phyloP scores from a whole-genome alignment of 805 yeast genomes.

The Saccharomycopsis sp. region DNA sequence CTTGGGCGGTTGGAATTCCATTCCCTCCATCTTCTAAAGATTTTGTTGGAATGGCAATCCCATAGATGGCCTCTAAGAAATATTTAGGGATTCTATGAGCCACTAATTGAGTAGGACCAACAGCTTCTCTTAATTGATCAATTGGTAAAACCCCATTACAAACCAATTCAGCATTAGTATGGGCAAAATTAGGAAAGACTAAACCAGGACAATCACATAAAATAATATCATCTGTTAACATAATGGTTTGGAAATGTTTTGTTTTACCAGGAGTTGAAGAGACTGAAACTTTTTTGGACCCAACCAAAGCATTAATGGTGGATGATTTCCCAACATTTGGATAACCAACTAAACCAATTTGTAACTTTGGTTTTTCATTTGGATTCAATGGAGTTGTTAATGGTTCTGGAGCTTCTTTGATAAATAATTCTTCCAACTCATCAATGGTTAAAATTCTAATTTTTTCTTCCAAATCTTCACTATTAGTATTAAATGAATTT shows the following conservation, averaged over 20 bases:
- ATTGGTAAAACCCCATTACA: slow-evolving; percentile 98
- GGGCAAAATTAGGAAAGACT: slow-evolving; percentile 96
- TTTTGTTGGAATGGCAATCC: slow-evolving; percentile 74
- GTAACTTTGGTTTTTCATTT: slow-evolving; percentile 54
- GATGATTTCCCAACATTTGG: slow-evolving; percentile 97
- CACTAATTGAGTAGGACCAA: slow-evolving; percentile 80
- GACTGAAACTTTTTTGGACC: slow-evolving; percentile 95
- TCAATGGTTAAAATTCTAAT: slow-evolving; percentile 70
- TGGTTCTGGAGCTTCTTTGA: slow-evolving; percentile 68
- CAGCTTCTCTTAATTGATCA: slow-evolving; percentile 87
- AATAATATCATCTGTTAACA: slow-evolving; percentile 69
- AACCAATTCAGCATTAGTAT: slow-evolving; percentile 91
- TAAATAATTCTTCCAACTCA: slow-evolving; percentile 73
- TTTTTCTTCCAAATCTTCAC: slow-evolving; percentile 29
- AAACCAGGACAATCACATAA: slow-evolving; percentile 99
- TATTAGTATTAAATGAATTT: slow-evolving; percentile 24
- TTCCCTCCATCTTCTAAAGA: slow-evolving; percentile 80
- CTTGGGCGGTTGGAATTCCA: slow-evolving; percentile 84
- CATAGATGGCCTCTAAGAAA: slow-evolving; percentile 84
- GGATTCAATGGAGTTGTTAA: slow-evolving; percentile 39
- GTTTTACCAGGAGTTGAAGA: slow-evolving; percentile 99
- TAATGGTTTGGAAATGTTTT: slow-evolving; percentile 95
- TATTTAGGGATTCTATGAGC: slow-evolving; percentile 83
- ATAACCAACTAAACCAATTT: slow-evolving; percentile 94
- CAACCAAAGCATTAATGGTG: slow-evolving; percentile 94